Base-by-base conservation (phyloP, 2,329 filamentous ascomycete genomes). In the Cladosporium oxysporum region DNA sequence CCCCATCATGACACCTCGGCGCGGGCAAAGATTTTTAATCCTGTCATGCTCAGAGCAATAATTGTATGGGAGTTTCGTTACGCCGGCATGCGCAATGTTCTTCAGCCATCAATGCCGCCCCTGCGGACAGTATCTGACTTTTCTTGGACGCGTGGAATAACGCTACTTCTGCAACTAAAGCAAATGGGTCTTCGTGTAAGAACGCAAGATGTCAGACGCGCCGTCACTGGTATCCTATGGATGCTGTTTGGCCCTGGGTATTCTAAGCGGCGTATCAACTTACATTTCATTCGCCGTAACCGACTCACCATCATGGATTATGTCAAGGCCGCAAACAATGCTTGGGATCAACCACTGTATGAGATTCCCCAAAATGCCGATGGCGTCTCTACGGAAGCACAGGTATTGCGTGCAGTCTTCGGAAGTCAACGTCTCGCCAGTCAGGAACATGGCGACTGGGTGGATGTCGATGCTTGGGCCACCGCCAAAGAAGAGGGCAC, bases 171-270 rank as follows among this genome's bases (percentile, higher is more conserved):
- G 23, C 62, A 66, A 14, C 69, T 78, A 21, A 63, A 70, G 41
- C 23, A 68, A 4, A 37, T 65, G 29, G 75, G 74, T 23, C 68
- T 76, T 10, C 58, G 66, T 8, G 55, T 76, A 1, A 26, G 66
- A n/a, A 62, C 65, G 10, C 52, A 55, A 14, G 61, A 66, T 23
- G 67, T 74, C 12, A 69, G 70, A 18, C 65, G 68, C 35, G 74
- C 74, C 5, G 61, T 77, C 23, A 65, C 63, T 18, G 50, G 64
- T 18, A 73, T 74, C n/a, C 70, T 79, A 47, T 76, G 74, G 73
- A 75, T 72, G 18, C 65, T 78, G 2, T 79, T 76, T 50, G 76
- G 76, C 4, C 76, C 77, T 14, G 73, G 68, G 10, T 67, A 59
- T 33, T 75, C 74, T 5, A 65, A 44, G 1, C 69, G 64, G 60